These are phyloP conservation scores for Onygena corvina DNA, from an alignment of 2,329 filamentous ascomycete species.

Conservation along the genomic window DNA sequence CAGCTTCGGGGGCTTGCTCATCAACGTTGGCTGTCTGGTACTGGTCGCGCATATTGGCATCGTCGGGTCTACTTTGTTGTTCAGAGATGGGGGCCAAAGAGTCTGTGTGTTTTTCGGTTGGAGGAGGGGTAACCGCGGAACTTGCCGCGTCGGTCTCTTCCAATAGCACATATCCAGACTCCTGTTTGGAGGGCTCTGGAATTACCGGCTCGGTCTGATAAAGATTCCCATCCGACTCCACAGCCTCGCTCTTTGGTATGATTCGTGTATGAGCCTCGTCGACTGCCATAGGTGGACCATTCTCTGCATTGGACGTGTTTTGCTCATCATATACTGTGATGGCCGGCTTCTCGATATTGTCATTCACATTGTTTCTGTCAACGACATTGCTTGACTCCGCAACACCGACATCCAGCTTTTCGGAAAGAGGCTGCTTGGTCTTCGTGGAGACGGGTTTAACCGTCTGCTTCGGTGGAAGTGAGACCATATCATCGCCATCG, in stretches of 20 bases:
- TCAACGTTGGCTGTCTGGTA: constrained; percentile 40
- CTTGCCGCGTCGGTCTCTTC: neutral
- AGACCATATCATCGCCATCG: constrained; percentile 27
- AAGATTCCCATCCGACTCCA: neutral
- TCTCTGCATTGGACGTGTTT: constrained; percentile 20
- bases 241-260: neutral
- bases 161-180: neutral
- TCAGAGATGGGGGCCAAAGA: constrained; percentile 12
- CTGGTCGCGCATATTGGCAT: constrained; percentile 55
- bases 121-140: neutral
- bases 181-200: neutral
- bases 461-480: constrained; percentile 37
- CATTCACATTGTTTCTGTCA: constrained; percentile 30
- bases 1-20: constrained; percentile 33
- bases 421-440: constrained; percentile 23
- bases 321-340: constrained; percentile 23
- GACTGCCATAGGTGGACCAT: constrained; percentile 13
- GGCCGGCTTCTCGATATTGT: constrained; percentile 30
- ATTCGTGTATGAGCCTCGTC: neutral
- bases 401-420: constrained; percentile 30
- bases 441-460: constrained; percentile 29
- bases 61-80: constrained; percentile 34
- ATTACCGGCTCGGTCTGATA: neutral
- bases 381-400: constrained; percentile 30
- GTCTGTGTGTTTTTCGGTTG: neutral